Evolutionary conservation across 2,329 filamentous ascomycete species (phyloP).

Genomic region (Fusarium palustre): DNA sequence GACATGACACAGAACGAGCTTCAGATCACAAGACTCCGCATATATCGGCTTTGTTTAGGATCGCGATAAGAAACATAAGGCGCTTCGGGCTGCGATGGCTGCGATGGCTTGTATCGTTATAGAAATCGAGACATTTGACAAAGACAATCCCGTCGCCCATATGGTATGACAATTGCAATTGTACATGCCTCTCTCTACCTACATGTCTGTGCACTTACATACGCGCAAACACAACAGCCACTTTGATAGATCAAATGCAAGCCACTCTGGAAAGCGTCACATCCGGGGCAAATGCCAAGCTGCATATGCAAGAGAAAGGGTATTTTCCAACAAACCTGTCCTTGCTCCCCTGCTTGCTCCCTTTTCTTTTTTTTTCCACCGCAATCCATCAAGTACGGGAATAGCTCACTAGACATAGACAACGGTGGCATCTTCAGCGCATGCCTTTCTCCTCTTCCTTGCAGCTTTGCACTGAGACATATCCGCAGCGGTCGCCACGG

Average conservation of each 20-base stretch:
- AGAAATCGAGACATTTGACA: slow-evolving; percentile 28
- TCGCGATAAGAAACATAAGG: slow-evolving; percentile 33
- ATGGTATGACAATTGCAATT: not conserved
- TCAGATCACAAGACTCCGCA: slow-evolving; percentile 14
- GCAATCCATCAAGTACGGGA: not conserved
- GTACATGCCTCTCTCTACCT: not conserved
- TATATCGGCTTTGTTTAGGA: slow-evolving; percentile 24
- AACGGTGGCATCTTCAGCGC: slow-evolving; percentile 7
- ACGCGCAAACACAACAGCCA: slow-evolving; percentile 29
- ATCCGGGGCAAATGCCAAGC: slow-evolving; percentile 19
- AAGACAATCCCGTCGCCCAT: slow-evolving; percentile 3
- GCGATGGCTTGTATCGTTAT: slow-evolving; percentile 6
- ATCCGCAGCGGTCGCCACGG: not conserved
- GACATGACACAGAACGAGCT: slow-evolving; percentile 18
- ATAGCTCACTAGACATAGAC: not conserved
- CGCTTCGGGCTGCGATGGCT: slow-evolving; percentile 24
- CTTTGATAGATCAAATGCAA: slow-evolving; percentile 38
- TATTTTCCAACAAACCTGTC: slow-evolving; percentile 2
- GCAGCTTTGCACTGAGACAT: slow-evolving; percentile 21
- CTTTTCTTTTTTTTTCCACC: not conserved
- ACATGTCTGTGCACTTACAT: slow-evolving; percentile 1
- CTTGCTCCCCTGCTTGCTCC: not conserved
- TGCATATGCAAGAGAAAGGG: slow-evolving; percentile 14
- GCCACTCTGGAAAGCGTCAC: slow-evolving; percentile 34
- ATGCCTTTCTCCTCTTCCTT: slow-evolving; percentile 17